Evolutionary conservation across 2,329 filamentous ascomycete genomes (phyloP).

Genomic region (Aspergillus japonicus): DNA sequence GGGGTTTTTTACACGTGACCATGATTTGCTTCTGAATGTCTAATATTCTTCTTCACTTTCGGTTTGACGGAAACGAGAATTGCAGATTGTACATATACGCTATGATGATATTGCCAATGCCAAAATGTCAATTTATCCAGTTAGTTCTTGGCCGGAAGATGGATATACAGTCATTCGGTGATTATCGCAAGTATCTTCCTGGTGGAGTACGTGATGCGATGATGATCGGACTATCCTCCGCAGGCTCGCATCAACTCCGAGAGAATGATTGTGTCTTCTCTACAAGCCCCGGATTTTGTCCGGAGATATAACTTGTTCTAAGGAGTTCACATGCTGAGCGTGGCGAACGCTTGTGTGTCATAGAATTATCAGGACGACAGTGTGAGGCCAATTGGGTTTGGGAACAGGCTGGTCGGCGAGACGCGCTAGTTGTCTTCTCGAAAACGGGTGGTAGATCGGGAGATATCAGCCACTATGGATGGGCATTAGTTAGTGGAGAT

Average conservation of each 20-base stretch:
- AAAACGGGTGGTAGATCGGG: no score
- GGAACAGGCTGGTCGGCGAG: no score
- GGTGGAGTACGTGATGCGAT: no score
- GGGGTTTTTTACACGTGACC: neutral
- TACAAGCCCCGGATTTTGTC: constrained; percentile 31
- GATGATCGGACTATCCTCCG: constrained; percentile 21
- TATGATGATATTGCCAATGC: neutral
- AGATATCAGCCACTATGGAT: no score
- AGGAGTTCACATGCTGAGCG: neutral
- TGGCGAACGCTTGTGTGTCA: neutral
- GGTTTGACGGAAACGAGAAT: neutral
- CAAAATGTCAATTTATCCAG: no score
- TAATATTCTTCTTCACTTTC: neutral
- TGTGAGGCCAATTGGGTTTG: no score
- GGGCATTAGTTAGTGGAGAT: neutral
- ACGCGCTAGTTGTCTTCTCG: no score
- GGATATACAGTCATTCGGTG: no score
- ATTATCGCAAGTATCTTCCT: no score
- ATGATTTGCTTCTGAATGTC: neutral
- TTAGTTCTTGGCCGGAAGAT: no score
- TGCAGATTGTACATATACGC: neutral
- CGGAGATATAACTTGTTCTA: neutral
- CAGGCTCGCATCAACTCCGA: constrained; percentile 40
- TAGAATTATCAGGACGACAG: neutral
- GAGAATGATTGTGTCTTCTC: constrained; percentile 18